phyloP scores from a whole-genome alignment of 2,329 filamentous ascomycete species.

The Chrysoporthe deuterocubensis region DNA sequence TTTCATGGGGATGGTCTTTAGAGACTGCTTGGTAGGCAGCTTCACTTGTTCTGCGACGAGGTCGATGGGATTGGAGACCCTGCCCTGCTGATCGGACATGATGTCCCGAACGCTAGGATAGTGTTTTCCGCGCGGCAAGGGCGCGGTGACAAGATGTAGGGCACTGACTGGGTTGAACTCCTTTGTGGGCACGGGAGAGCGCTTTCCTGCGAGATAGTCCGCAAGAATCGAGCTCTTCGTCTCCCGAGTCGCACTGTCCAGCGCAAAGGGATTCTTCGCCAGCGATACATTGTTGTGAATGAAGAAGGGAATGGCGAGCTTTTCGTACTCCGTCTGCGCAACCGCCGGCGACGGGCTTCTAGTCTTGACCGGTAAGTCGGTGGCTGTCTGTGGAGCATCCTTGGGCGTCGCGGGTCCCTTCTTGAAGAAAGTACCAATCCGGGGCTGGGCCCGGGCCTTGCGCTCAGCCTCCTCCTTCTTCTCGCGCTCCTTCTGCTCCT shows the following conservation, averaged over 20 bases:
- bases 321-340: conserved; percentile 60
- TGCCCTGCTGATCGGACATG: conserved; percentile 57
- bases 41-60: conserved; percentile 47
- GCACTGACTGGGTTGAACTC: conserved; percentile 50
- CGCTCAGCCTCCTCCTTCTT: conserved; percentile 55
- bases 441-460: conserved; percentile 52
- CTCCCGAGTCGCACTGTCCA: conserved; percentile 61
- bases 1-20: conserved; percentile 66
- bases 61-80: conserved; percentile 37
- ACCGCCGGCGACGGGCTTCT: conserved; percentile 30
- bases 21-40: conserved; percentile 42
- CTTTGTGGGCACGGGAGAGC: conserved; percentile 46
- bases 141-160: conserved; percentile 46
- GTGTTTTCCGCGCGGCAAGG: conserved; percentile 52
- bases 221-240: conserved; percentile 57
- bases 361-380: conserved; percentile 28
- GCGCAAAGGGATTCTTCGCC: conserved; percentile 61
- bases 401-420: conserved; percentile 45
- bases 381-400: conserved; percentile 35
- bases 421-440: conserved; percentile 53
- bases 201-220: conserved; percentile 52
- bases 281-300: conserved; percentile 74
- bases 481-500: conserved; percentile 49
- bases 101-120: conserved; percentile 63
- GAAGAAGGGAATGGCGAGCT: conserved; percentile 80